Base-by-base conservation (phyloP, 192 early-diverging fungal species). In the Linnemannia elongata region DNA sequence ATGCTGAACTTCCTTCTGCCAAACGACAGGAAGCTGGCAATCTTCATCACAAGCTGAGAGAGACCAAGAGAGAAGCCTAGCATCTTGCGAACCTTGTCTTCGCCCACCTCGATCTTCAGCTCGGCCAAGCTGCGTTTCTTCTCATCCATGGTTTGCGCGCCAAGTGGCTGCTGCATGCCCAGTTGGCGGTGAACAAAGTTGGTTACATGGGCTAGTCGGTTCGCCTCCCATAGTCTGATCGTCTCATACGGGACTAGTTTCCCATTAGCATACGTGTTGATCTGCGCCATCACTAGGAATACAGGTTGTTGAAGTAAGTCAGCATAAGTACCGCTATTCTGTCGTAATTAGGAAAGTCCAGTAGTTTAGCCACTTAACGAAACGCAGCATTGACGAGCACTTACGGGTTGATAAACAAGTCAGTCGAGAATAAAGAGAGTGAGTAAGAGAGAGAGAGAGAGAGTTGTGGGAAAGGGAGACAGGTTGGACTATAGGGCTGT, bases 181-280 rank as follows among this genome's bases (percentile, higher is more conserved):
- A 74, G 24, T 13, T 55, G 73, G 73, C 47, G 49, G 27, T 74
- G 33, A 74, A 74, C 49, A 74, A 55, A 74, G 44, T 52, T 74
- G 9, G 73, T 74, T 49, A 74, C 73, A 54, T 30, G 24, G 27
- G 4, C 73, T 49, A 74, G 73, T 33, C 73, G 73, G 33, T 74
- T 47, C 49, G 42, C 73, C 73, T 74, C 73, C 73, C 73, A 74
- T 54, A 10, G 73, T 54, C 47, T 47, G 42, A 74, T 74, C 20
- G 47, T 52, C 45, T 74, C 49, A 74, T 74, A 74, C 24, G 73
- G 73, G 30, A 74, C 73, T 15, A 74, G 27, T 54, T 74, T 74
- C 49, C 73, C 73, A 27, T 74, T 35, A 30, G 20, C 47, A 55
- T 74, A 74, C 27, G 73, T 35, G 49, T 74, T 74, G 20, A 74